Evolutionary conservation across 2,329 filamentous ascomycete species (phyloP), one percentile per base, ranked within the genome.

Genomic region (Tolypocladium inflatum): DNA sequence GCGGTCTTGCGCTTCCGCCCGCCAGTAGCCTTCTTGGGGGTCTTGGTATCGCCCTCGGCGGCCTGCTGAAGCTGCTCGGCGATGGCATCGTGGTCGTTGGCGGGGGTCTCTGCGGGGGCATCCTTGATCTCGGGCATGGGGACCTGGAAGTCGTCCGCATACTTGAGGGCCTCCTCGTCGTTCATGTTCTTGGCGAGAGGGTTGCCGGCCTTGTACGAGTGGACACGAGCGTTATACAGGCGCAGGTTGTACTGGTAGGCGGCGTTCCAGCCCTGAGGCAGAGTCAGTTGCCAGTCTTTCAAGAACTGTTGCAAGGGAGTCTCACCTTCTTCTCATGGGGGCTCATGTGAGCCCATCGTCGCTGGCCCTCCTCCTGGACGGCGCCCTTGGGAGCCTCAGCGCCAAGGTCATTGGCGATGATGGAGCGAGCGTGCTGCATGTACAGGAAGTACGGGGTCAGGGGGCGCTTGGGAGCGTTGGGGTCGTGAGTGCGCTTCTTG

Each of bases 391-490:
- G 87, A 9, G 87, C 85, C 60, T 85, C 81, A n/a, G 83, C 71
- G 26, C 88, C 89, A 13, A 96, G 81, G 65, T 95, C 91, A 39
- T 79, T 80, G 58, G 89, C 87, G 65, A 97, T 94, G 70, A 90
- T 87, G 55, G 86, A 83, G 55, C 94, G 89, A 63, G 91, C 91
- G 63, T 89, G 87, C 73, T 95, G 89, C 80, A 96, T 91, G 78
- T 91, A 97, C 61, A 97, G 79, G 79, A 97, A 96, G 79, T 95
- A 97, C 2, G 93, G 91, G 7, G 93, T 97, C 69, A 97, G 75
- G 10, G 93, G 92, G 55, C 92, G 86, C 83, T 97, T 97, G 60
- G 93, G 93, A 8, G 92, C 92, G 73, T 96, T 96, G 65, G 92
- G 92, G 72, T 97, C 93, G 68, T 89, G 86, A 48, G 85, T 86